Base-by-base conservation (phyloP, 345 rosid genomes). In the Ceriops tagal region DNA sequence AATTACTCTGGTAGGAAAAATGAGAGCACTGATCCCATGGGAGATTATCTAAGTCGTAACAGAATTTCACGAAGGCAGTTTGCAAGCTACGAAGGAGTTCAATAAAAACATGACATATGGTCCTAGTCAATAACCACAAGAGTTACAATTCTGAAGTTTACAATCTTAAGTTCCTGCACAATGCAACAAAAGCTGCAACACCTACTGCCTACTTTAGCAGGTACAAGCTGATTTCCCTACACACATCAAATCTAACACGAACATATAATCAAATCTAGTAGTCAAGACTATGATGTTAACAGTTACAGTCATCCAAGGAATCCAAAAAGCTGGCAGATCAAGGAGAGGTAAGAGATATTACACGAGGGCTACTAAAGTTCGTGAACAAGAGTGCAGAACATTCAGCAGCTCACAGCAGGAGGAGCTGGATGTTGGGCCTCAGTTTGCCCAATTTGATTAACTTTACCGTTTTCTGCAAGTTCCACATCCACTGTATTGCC, bases 271-370 rank as follows among this genome's bases (percentile, higher is more conserved):
- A 63, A 66, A 75, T 77, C 37, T 34, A 6, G 9, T 62, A 60
- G n/a, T 65, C 62, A 71, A 53, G 24, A 2, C 47, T 55, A 53
- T 37, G 26, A 6, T 67, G 61, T 67, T 64, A 69, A 70, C 20
- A 22, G 83, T 70, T 77, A 79, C 78, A 85, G 75, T 81, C 78
- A 81, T 75, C 79, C 83, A 80, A n/a, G 62, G 52, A 73, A 71
- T 73, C 71, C 64, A 67, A 67, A 64, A 64, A 32, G 77, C 73
- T 66, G 77, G 58, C 65, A 53, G 21, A 47, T 59, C 32, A 60
- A 69, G 70, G 61, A 46, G 49, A 57, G 1, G 58, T 55, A 55
- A 55, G 58, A 57, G 53, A 65, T 73, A 64, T 56, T 27, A 78
- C 59, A 32, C 2, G 28, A 61, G 31, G 28, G 39, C 76, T 56